Conservation (phyloP, 1,139 yeast genomes). For the Diutina pseudorugosa region DNA sequence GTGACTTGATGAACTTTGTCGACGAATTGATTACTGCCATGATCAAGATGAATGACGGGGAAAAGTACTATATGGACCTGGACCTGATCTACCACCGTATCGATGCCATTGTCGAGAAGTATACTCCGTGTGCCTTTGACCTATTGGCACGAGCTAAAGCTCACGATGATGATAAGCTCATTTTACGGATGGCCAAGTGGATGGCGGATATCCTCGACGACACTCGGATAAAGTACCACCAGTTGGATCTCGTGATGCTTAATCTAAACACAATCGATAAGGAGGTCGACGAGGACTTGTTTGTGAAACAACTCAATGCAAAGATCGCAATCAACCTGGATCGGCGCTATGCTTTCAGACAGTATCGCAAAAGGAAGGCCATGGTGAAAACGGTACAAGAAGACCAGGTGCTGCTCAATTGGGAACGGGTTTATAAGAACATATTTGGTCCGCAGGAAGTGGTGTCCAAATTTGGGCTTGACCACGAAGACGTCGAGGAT, state of each 20-base stretch:
- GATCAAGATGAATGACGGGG: neutral
- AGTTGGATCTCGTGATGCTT: neutral
- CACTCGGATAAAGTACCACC: neutral
- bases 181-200: neutral
- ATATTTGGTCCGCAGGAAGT: neutral
- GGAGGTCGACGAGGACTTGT: neutral
- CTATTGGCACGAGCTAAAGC: neutral
- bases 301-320: neutral
- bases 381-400: neutral
- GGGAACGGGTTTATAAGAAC: neutral
- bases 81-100: neutral
- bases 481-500: neutral
- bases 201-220: neutral
- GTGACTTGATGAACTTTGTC: neutral
- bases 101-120: neutral
- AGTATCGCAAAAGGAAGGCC: neutral
- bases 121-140: neutral
- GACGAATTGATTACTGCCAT: neutral
- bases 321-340: neutral
- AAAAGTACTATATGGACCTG: constrained; percentile 4
- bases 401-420: neutral
- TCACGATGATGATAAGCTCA: neutral
- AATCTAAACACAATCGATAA: neutral
- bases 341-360: neutral
- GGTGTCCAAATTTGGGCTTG: neutral